Percentiles rank a stretch among this genome's conserved stretches.
Conservation (phyloP, 179 eudicot species). For the Spergularia azorica region DNA sequence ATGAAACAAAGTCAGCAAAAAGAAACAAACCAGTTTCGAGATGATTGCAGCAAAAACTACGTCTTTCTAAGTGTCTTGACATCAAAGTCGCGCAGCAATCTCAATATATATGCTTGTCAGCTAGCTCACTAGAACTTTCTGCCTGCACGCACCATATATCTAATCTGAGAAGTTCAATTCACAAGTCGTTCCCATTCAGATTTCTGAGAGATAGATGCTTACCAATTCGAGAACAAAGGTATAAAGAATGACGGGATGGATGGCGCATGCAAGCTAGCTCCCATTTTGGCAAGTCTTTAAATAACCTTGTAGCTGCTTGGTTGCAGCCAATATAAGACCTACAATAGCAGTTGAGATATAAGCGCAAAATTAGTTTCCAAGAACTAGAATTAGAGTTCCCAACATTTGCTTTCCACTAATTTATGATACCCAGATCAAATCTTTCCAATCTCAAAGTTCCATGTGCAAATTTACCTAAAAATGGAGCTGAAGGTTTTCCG, state of each 20-base stretch:
- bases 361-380: neutral
- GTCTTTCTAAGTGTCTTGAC: neutral
- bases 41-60: conserved; percentile 9
- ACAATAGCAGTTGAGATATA: conserved; percentile 14
- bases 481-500: conserved; percentile 90
- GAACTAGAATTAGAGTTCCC: neutral
- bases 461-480: conserved; percentile 58
- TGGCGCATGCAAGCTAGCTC: conserved; percentile 19
- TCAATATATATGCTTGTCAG: neutral
- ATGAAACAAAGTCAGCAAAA: neutral
- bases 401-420: too few species aligned
- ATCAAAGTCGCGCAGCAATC: conserved; percentile 5
- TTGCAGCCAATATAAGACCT: conserved; percentile 95
- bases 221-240: conserved; percentile 16
- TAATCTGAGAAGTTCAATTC: neutral
- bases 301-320: conserved; percentile 56
- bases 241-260: neutral
- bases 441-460: neutral
- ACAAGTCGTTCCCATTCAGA: neutral
- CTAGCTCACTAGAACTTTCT: neutral
- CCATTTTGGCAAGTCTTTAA: conserved; percentile 69
- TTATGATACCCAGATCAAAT: too few species aligned
- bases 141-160: conserved; percentile 7
- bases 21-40: conserved; percentile 8
- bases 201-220: conserved; percentile 4